phyloP scores from a whole-genome alignment of 305 asterid species.

The Andrographis paniculata region DNA sequence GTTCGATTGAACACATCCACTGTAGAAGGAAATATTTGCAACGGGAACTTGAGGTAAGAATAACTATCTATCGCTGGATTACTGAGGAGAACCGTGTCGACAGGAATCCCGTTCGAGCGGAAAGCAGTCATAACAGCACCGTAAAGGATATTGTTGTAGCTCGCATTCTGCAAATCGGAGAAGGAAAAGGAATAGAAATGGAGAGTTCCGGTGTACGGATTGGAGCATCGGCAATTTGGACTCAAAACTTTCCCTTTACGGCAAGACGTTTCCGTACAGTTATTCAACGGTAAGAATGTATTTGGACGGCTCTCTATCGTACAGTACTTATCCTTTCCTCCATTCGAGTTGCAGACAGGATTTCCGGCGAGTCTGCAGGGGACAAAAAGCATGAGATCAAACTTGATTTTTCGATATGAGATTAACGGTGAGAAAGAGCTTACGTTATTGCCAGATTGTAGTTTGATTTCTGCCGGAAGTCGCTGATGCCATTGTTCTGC shows the following conservation, averaged over 20 bases:
- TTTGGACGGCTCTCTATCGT: conserved; percentile 16
- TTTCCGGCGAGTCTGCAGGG: conserved; percentile 55
- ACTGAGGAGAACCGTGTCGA: conserved; percentile 49
- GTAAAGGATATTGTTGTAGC: conserved; percentile 42
- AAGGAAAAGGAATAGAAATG: conserved; percentile 68
- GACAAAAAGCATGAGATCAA: conserved; percentile 7
- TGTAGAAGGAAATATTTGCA: conserved; percentile 68
- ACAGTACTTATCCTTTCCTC: conserved; percentile 42
- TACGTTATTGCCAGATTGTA: no score
- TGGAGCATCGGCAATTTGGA: conserved; percentile 59
- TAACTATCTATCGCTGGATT: conserved; percentile 38
- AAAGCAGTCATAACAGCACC: conserved; percentile 40
- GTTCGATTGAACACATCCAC: conserved; percentile 49
- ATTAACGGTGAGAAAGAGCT: background rate
- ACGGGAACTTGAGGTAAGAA: conserved; percentile 39
- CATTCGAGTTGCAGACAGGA: conserved; percentile 57
- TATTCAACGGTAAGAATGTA: conserved; percentile 20
- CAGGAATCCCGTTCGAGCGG: conserved; percentile 47
- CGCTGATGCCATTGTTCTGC: no score
- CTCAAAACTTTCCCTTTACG: conserved; percentile 37
- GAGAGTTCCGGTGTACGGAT: conserved; percentile 68
- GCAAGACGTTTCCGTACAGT: conserved; percentile 47
- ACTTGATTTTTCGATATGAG: background rate
- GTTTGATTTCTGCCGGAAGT: no score
- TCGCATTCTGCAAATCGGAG: conserved; percentile 50